Evolutionary conservation across 352 stramenopile genomes (phyloP).

Genomic region (Pelagophyceae sp.): DNA sequence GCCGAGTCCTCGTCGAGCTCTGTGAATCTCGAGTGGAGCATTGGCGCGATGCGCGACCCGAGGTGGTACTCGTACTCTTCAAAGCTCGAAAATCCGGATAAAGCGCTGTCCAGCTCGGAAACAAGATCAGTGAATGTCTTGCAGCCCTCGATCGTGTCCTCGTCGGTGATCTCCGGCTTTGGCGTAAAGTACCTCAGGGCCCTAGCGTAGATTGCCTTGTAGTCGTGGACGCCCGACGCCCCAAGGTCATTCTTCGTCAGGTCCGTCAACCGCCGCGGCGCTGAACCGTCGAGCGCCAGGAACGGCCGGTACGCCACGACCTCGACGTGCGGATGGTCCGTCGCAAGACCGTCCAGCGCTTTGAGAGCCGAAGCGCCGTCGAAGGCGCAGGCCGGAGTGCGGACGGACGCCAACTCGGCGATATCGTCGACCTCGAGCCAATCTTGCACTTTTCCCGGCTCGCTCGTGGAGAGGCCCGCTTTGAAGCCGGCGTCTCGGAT

Average conservation of each 20-base stretch:
- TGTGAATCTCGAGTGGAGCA: constrained; percentile 16
- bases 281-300: not conserved
- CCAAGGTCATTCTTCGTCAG: no score
- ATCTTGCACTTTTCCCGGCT: not conserved
- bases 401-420: not conserved
- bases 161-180: not conserved
- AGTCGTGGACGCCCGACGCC: not conserved
- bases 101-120: not conserved
- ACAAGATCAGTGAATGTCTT: not conserved
- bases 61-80: constrained; percentile 10
- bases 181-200: not conserved
- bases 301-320: not conserved
- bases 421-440: not conserved
- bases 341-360: not conserved
- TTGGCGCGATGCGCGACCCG: constrained; percentile 6
- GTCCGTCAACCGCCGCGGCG: not conserved
- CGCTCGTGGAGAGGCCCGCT: not conserved
- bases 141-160: constrained; percentile 5
- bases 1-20: constrained; percentile 16
- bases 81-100: not conserved
- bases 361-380: not conserved
- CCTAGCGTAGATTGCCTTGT: not conserved
- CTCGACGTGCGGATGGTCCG: not conserved
- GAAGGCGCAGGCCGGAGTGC: not conserved
- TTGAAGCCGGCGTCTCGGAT: no score